These are phyloP conservation scores for Wickerhamiella cacticola DNA, from an alignment of 805 yeast species.

Conservation along the genomic window DNA sequence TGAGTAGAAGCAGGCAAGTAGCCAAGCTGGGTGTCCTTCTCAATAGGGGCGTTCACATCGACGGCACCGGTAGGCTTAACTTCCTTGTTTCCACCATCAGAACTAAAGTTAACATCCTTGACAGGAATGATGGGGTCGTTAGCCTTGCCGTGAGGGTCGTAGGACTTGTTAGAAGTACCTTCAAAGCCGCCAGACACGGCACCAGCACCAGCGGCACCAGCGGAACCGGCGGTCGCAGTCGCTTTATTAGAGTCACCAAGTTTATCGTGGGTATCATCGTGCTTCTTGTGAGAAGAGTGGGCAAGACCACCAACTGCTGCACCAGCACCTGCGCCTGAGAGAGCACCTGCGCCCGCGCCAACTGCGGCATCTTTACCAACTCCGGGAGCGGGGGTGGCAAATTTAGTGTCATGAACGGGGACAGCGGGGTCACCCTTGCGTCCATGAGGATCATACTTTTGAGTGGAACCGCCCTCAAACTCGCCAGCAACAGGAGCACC, in stretches of 20 bases:
- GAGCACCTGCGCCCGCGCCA: no score
- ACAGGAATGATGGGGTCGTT: constrained; percentile 10
- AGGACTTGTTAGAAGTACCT: not conserved
- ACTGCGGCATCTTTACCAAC: not conserved
- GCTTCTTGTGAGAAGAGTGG: not conserved
- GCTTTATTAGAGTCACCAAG: no score
- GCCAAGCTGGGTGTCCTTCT: not conserved
- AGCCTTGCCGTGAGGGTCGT: constrained; percentile 8
- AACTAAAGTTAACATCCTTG: constrained; percentile 6
- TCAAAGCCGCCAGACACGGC: not conserved
- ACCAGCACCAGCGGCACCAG: constrained; percentile 3
- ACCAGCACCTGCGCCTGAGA: not conserved
- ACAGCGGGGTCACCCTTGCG: constrained; percentile 1
- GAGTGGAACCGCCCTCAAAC: not conserved
- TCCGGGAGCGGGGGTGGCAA: not conserved
- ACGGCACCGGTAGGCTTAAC: not conserved
- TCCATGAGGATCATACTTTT: constrained; percentile 6
- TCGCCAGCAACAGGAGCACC: not conserved
- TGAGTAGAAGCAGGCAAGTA: not conserved
- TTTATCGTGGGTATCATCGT: not conserved
- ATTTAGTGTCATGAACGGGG: constrained; percentile 7
- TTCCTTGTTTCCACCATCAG: not conserved
- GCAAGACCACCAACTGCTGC: not conserved
- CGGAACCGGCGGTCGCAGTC: not conserved
- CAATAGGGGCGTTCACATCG: not conserved